A percentile compares a stretch with the other conserved stretches of the same genome.
phyloP scores from a whole-genome alignment of 176 grass and related monocot genomes.

The Phoenix dactylifera region DNA sequence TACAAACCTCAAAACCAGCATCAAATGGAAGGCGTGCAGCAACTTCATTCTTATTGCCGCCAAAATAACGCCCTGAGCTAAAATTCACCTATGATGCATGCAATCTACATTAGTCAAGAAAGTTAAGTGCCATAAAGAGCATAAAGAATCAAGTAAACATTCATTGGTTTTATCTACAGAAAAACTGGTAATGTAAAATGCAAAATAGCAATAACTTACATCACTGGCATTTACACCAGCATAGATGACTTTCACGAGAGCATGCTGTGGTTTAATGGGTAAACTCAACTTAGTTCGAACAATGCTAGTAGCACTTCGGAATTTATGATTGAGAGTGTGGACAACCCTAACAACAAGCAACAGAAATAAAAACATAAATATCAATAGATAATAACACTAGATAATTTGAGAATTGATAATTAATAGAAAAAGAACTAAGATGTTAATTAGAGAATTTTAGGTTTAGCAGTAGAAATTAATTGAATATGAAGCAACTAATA shows the following conservation, averaged over 20 bases:
- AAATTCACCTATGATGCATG: constrained; percentile 70
- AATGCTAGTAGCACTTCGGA: constrained; percentile 75
- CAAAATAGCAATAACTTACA: constrained; percentile 39
- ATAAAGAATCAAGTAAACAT: too few relatives aligned
- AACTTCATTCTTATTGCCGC: constrained; percentile 49
- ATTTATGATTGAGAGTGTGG: constrained; percentile 84
- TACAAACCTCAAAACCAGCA: constrained; percentile 87
- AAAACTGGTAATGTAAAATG: neutral
- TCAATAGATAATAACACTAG: too few relatives aligned
- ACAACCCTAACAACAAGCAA: constrained; percentile 64
- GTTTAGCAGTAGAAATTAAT: too few relatives aligned
- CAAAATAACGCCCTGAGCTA: constrained; percentile 88
- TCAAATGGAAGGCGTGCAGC: constrained; percentile 82
- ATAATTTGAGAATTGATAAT: too few relatives aligned
- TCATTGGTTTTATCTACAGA: too few relatives aligned
- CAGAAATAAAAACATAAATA: constrained; percentile 7
- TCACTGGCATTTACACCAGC: constrained; percentile 99
- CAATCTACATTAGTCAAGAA: constrained; percentile 4
- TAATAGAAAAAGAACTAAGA: too few relatives aligned
- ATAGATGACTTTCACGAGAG: constrained; percentile 87
- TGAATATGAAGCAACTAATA: too few relatives aligned
- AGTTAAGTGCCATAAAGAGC: too few relatives aligned
- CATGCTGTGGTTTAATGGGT: constrained; percentile 63
- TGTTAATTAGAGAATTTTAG: too few relatives aligned
- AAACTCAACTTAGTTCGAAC: constrained; percentile 51